phyloP scores from a whole-genome alignment of 306 rosid species.

The Rosa rugosa region DNA sequence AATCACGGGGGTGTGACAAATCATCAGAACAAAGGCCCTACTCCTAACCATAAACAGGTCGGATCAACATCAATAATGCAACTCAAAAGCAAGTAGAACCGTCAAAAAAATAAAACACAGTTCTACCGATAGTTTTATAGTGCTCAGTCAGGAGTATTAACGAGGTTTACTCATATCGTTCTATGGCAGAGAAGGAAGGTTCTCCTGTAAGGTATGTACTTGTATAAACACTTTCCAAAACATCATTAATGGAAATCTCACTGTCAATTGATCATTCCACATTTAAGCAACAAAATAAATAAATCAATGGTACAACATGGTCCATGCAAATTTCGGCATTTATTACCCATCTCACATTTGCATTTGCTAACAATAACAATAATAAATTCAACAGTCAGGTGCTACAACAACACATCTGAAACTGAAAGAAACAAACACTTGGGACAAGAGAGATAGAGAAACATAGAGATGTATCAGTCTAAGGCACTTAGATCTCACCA shows the following conservation, averaged over 20 bases:
- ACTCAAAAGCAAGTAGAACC: not conserved
- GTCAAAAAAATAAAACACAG: not conserved
- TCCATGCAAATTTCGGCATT: slow-evolving; percentile 70
- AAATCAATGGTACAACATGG: slow-evolving; percentile 28
- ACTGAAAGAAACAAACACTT: slow-evolving; percentile 42
- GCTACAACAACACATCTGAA: slow-evolving; percentile 61
- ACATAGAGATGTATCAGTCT: slow-evolving; percentile 34
- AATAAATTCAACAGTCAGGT: slow-evolving; percentile 69
- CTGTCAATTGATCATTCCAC: slow-evolving; percentile 46
- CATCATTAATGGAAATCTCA: slow-evolving; percentile 53
- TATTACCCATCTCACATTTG: slow-evolving; percentile 77
- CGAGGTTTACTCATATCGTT: not conserved
- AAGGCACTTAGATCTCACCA: slow-evolving; percentile 44
- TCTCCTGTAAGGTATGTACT: slow-evolving; percentile 40
- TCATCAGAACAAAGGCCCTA: slow-evolving; percentile 53
- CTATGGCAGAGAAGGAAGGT: not conserved
- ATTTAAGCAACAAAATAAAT: slow-evolving; percentile 31
- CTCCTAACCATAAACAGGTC: slow-evolving; percentile 27
- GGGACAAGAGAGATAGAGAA: slow-evolving; percentile 32
- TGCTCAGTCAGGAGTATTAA: not conserved
- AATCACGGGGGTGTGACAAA: slow-evolving; percentile 59
- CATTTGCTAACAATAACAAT: slow-evolving; percentile 63
- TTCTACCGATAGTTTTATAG: accelerated
- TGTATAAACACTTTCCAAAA: slow-evolving; percentile 45
- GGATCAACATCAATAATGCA: slow-evolving; percentile 17